These are phyloP conservation scores for Pochonia chlamydosporia DNA, from an alignment of 2,329 filamentous ascomycete species.

Conservation along the genomic window DNA sequence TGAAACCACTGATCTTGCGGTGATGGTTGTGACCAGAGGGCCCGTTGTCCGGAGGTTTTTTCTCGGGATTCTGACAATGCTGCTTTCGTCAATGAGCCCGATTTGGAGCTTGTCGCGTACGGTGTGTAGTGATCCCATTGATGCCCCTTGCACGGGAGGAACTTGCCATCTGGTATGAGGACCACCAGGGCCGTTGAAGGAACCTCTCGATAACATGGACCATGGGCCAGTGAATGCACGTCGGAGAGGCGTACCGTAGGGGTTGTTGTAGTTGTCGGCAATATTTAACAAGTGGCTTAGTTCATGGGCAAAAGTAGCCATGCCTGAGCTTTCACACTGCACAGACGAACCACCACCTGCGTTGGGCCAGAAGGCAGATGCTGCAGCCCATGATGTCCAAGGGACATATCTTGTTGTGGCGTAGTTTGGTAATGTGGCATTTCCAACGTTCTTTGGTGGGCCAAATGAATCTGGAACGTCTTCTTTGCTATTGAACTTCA, in stretches of 20 bases:
- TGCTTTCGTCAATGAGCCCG: slow-evolving; percentile 36
- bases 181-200: slow-evolving; percentile 47
- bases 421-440: slow-evolving; percentile 32
- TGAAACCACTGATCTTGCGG: slow-evolving; percentile 37
- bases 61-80: slow-evolving; percentile 38
- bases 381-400: slow-evolving; percentile 48
- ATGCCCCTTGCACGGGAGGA: slow-evolving; percentile 39
- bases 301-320: slow-evolving; percentile 48
- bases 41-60: slow-evolving; percentile 36
- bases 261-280: slow-evolving; percentile 52
- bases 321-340: slow-evolving; percentile 47
- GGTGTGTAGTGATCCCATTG: slow-evolving; percentile 46
- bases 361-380: slow-evolving; percentile 47
- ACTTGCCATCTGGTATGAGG: slow-evolving; percentile 49
- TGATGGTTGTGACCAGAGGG: slow-evolving; percentile 38
- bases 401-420: slow-evolving; percentile 45
- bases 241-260: slow-evolving; percentile 37
- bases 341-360: slow-evolving; percentile 46
- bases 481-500: slow-evolving; percentile 41
- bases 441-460: slow-evolving; percentile 31
- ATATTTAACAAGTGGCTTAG: slow-evolving; percentile 45
- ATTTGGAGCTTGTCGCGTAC: slow-evolving; percentile 48
- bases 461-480: slow-evolving; percentile 44
- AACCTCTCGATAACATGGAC: slow-evolving; percentile 46
- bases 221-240: slow-evolving; percentile 46